These are phyloP conservation scores for Pythium vanterpoolii DNA, from an alignment of 352 stramenopile genomes.

Conservation along the genomic window DNA sequence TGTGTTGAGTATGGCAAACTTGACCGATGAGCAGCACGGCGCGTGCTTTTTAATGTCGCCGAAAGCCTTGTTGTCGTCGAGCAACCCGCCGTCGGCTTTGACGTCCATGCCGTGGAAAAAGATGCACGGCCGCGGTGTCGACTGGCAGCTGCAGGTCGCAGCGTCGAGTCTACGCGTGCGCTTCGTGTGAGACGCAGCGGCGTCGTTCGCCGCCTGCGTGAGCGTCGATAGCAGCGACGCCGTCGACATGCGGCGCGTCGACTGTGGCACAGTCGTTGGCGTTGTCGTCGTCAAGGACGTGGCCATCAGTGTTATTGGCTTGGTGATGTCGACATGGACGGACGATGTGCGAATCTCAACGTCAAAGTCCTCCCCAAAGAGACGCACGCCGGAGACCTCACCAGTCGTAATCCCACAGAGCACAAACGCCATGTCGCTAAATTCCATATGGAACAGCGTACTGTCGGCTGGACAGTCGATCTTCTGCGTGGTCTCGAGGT, in stretches of 20 bases:
- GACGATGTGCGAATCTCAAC: constrained; percentile 21
- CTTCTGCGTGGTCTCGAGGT: constrained; percentile 32
- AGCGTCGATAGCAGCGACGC: neutral
- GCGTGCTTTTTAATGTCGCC: constrained; percentile 41
- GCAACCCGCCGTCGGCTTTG: constrained; percentile 30
- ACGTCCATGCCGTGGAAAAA: constrained; percentile 55
- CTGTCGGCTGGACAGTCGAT: constrained; percentile 38
- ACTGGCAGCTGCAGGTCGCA: constrained; percentile 33
- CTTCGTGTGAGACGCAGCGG: constrained; percentile 12
- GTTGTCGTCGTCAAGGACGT: neutral
- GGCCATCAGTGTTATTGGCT: constrained; percentile 18
- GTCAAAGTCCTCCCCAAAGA: constrained; percentile 43
- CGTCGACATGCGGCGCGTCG: neutral
- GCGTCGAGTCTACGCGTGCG: constrained; percentile 23
- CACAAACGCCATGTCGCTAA: constrained; percentile 42
- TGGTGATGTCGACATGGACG: constrained; percentile 13
- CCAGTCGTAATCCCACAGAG: constrained; percentile 29
- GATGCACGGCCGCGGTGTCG: constrained; percentile 37
- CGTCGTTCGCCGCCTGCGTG: neutral
- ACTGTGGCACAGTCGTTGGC: neutral
- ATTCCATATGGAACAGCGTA: constrained; percentile 37
- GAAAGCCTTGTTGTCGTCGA: constrained; percentile 40
- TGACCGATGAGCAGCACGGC: constrained; percentile 57
- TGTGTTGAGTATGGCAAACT: constrained; percentile 48
- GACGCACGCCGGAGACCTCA: constrained; percentile 28